phyloP scores from a whole-genome alignment of 1,139 yeast species.

The Nakaseomyces glabratus region DNA sequence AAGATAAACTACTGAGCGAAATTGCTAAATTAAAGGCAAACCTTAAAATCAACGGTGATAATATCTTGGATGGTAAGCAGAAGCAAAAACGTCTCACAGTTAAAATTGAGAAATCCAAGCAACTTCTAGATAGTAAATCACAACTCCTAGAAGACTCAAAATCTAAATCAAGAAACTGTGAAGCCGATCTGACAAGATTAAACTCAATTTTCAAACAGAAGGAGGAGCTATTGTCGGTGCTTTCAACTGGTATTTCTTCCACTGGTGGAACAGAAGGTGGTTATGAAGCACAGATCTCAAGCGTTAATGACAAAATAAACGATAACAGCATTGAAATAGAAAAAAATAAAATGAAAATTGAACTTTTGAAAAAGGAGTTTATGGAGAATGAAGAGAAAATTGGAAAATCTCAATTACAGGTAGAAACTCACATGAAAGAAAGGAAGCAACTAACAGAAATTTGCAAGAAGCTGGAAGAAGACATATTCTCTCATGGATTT shows the following conservation, averaged over 20 bases:
- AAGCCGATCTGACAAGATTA: conserved; percentile 42
- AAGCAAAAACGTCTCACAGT: conserved; percentile 18
- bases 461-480: conserved; percentile 36
- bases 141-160: conserved; percentile 28
- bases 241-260: conserved; percentile 85
- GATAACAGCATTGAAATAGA: conserved; percentile 49
- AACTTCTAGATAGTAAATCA: conserved; percentile 22
- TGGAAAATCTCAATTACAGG: conserved; percentile 46
- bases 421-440: conserved; percentile 36
- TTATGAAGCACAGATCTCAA: conserved; percentile 63
- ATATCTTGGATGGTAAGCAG: conserved; percentile 41
- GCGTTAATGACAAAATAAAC: conserved; percentile 50
- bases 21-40: conserved; percentile 62
- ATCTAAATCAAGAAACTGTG: conserved; percentile 37
- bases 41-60: conserved; percentile 48
- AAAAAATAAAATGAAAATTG: conserved; percentile 51
- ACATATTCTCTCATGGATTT: conserved; percentile 51
- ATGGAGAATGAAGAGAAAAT: conserved; percentile 45
- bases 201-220: conserved; percentile 38
- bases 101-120: conserved; percentile 20
- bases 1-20: conserved; percentile 52
- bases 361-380: conserved; percentile 49
- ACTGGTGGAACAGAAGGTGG: conserved; percentile 76
- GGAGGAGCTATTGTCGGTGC: conserved; percentile 72
- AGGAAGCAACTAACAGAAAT: conserved; percentile 39